Evolutionary conservation across 1,139 yeast species (phyloP).

Genomic region (Saccharomyces hybrid): DNA sequence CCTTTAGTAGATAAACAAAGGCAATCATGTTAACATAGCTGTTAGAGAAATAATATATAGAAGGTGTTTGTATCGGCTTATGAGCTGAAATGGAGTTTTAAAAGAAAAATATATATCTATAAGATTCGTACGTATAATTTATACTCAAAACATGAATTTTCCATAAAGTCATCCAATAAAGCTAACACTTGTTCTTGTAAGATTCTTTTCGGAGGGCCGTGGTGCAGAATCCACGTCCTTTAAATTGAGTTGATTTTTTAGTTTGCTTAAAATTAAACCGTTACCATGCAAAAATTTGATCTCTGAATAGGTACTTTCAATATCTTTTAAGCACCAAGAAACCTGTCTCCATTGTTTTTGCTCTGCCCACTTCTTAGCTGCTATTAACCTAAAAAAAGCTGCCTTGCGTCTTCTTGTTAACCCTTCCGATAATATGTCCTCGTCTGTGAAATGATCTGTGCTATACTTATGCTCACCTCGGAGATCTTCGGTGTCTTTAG

Average conservation of each 20-base stretch:
- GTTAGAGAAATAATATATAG: neutral
- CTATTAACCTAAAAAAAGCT: constrained; percentile 68
- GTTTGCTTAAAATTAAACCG: constrained; percentile 21
- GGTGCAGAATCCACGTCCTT: neutral
- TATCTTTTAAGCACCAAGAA: constrained; percentile 26
- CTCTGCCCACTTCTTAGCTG: constrained; percentile 65
- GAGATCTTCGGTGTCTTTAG: constrained; percentile 9
- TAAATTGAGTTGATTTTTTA: constrained; percentile 11
- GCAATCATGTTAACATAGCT: neutral
- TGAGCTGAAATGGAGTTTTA: neutral
- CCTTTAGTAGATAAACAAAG: neutral
- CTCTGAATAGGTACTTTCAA: constrained; percentile 17
- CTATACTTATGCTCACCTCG: constrained; percentile 20
- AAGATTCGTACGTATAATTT: neutral
- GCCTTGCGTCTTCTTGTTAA: constrained; percentile 63
- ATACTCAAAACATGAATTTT: neutral
- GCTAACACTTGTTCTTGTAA: constrained; percentile 3
- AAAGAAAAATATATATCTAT: neutral
- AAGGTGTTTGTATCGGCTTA: neutral
- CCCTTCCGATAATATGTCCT: constrained; percentile 43
- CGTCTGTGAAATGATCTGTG: constrained; percentile 38
- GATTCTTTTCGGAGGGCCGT: constrained; percentile 4
- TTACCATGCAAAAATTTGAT: constrained; percentile 16
- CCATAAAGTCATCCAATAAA: neutral
- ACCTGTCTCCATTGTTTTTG: constrained; percentile 29